phyloP scores from a whole-genome alignment of 768 basidiomycete species.

The Suillus variegatus region DNA sequence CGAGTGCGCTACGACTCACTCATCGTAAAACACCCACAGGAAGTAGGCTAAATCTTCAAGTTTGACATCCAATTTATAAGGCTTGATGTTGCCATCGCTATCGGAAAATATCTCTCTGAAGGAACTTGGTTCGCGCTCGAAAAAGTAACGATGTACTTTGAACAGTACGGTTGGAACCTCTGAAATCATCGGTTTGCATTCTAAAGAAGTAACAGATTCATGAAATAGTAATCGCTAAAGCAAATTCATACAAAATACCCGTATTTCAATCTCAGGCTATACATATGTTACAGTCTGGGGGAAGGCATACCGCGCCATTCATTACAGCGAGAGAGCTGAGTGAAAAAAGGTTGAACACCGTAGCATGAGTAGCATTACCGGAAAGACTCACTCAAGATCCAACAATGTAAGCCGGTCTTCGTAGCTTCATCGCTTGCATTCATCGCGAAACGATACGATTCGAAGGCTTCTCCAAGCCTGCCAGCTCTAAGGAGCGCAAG shows the following conservation, averaged over 20 bases:
- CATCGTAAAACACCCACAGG: constrained; percentile 59
- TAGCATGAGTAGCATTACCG: background rate
- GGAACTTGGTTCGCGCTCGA: constrained; percentile 35
- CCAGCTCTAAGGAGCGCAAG: background rate
- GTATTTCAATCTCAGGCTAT: too few relatives aligned
- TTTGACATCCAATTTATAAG: constrained; percentile 28
- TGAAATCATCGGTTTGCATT: too few relatives aligned
- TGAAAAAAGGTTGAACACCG: background rate
- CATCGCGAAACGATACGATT: background rate
- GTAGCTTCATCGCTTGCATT: background rate
- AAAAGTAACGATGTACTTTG: constrained; percentile 37
- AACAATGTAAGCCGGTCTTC: background rate
- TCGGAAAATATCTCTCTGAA: constrained; percentile 30
- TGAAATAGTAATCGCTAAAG: too few relatives aligned
- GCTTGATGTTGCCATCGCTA: background rate
- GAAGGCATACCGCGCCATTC: background rate
- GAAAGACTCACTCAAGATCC: background rate
- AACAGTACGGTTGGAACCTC: too few relatives aligned
- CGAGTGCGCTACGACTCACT: constrained; percentile 33
- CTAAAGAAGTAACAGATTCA: too few relatives aligned
- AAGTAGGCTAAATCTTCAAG: constrained; percentile 45
- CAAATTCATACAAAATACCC: too few relatives aligned
- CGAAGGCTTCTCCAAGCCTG: background rate
- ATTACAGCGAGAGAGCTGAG: background rate
- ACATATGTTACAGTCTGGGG: too few relatives aligned